Evolutionary conservation across 768 basidiomycete genomes (phyloP), one percentile per base, ranked within the genome.

Genomic region (Kwoniella sp.): DNA sequence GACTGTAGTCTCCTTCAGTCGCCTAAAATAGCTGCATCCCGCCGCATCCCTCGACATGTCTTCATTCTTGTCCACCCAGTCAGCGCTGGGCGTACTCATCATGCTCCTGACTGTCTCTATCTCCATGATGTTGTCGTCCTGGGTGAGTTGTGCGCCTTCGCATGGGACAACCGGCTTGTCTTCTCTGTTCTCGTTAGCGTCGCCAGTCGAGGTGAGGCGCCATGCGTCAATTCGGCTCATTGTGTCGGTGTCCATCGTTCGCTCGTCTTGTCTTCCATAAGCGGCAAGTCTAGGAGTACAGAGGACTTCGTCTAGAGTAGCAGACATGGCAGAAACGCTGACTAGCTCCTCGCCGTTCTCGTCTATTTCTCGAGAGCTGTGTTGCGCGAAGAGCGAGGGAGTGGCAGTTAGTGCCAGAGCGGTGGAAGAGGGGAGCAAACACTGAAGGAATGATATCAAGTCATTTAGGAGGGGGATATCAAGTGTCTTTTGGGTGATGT

Each of bases 61-160:
- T 55, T 61, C 60, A n/a, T 61, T 61, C 21, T 30, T 61, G 26
- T 61, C 44, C 27, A 61, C 19, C 60, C 60, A 61, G 7, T 37
- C 10, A 24, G 44, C 10, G 15, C 17, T 46, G 12, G 60, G 60
- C 13, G 58, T 60, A 12, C 17, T 21, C 27, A 60, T 58, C 5
- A 22, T 52, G 40, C 40, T 44, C 8, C 40, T 50, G 48, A 27
- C 9, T 6, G 15, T 17, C 17, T 50, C 26, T 10, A 24, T 19
- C 48, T 50, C 48, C 48, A 27, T 21, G 24, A n/a, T n/a, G n/a
- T n/a, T n/a, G n/a, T n/a, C n/a, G n/a, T n/a, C n/a, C n/a, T n/a
- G n/a, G n/a, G n/a, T n/a, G n/a, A n/a, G n/a, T n/a, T 3, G 10
- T 15, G 3, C 40, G 7, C 17, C 17, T 19, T 44, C 40, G 10